Conservation (phyloP, 108 stramenopile genomes). For the Nitzschia palea region DNA sequence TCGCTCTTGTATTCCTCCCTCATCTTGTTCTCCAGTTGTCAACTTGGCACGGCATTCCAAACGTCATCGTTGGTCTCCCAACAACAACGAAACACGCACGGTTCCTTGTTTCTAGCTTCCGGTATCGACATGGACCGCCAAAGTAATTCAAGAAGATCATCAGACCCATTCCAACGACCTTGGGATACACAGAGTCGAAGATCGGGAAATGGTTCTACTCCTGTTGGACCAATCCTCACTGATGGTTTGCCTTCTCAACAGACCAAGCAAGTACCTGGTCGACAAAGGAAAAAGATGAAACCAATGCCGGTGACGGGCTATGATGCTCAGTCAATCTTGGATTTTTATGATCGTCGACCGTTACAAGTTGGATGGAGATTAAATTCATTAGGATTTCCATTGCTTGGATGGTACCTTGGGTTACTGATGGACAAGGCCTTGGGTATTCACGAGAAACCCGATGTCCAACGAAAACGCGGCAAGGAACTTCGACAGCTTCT, state of each 20-base stretch:
- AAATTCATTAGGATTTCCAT: constrained; percentile 71
- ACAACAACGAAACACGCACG: no score
- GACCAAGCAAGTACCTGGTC: neutral
- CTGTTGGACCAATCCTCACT: neutral
- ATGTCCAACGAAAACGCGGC: constrained; percentile 68
- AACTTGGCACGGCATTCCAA: no score
- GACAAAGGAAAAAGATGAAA: constrained; percentile 38
- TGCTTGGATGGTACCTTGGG: constrained; percentile 77
- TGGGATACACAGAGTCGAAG: no score
- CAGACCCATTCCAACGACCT: no score
- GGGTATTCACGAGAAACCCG: constrained; percentile 45
- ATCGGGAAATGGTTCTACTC: no score
- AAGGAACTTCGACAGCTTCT: constrained; percentile 69
- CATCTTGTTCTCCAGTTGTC: no score
- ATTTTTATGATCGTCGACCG: constrained; percentile 71
- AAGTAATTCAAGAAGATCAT: no score
- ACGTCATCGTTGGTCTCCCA: no score
- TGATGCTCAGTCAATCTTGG: constrained; percentile 63
- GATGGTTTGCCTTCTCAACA: neutral
- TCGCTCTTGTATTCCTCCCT: no score
- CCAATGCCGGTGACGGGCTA: constrained; percentile 72
- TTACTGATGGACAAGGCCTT: constrained; percentile 64
- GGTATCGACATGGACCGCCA: no score
- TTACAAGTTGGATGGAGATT: constrained; percentile 73
- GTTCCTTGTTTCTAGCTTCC: no score